Base-by-base conservation (phyloP, 306 rosid genomes). In the Dryas octopetala region DNA sequence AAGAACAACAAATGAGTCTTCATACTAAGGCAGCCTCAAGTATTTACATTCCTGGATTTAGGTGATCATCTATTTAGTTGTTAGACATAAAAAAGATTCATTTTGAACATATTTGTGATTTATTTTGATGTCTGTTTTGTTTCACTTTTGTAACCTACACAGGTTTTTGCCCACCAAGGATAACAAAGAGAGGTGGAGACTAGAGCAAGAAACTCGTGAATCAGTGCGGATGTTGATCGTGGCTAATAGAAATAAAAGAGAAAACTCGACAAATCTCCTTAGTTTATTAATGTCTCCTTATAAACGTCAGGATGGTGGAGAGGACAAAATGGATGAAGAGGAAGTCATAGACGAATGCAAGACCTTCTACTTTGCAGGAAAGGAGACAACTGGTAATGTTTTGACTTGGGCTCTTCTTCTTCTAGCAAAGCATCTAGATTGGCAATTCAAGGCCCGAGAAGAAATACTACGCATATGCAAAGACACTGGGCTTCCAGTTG, bases 281-380 rank as follows among this genome's bases (percentile, higher is more conserved):
- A 76, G 80, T 47, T 74, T 88, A 23, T 73, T 92, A 67, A 82
- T 84, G 88, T 62, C 82, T 55, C 70, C 88, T 60, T 83, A 77
- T 70, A 86, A 87, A 72, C 85, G 81, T 74, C 90, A 86, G 61
- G 80, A 67, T 43, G 91, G 96, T 15, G 87, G 74, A 52, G 90
- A 89, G 71, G 88, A 86, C 48, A 82, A 62, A 44, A 60, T 92
- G 44, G 70, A 81, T 17, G 66, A 83, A 75, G 93, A 86, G 70
- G 88, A 88, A 60, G 82, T 91, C 55, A 86, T 92, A 5, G 81
- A 88, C 53, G 97, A 89, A 79, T 92, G 97, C 72, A 89, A 92
- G 88, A 82, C 91, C 44, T 85, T 89, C 78, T 88, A 87, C 86
- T 89, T 90, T 65, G 85, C 88, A n/a, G 97, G 96, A 73, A 92